These are phyloP conservation scores for Sarcodon aspratus DNA, from an alignment of 768 basidiomycete genomes.

Conservation along the genomic window DNA sequence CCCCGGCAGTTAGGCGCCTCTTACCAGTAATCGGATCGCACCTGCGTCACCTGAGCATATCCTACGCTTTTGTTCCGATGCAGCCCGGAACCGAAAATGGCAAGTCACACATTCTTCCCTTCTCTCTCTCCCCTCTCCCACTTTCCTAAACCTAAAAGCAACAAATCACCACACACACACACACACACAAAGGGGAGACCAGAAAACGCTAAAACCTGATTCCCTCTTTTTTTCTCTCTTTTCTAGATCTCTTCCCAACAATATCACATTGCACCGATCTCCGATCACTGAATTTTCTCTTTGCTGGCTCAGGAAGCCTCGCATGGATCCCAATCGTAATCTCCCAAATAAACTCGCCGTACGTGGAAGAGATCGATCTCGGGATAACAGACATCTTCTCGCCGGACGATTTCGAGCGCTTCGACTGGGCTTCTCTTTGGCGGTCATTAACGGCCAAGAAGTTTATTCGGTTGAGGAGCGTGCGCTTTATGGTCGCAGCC, in stretches of 20 bases:
- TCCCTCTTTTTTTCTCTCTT: not conserved
- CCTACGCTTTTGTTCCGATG: not conserved
- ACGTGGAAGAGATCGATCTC: conserved; percentile 9
- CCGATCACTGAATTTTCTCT: conserved; percentile 8
- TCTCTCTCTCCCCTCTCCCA: not conserved
- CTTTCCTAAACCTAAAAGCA: too few relatives aligned
- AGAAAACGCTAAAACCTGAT: not conserved
- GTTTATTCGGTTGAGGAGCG: not conserved
- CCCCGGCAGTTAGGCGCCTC: conserved; percentile 10
- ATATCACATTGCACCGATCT: conserved; percentile 7
- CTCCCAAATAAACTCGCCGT: conserved; percentile 7
- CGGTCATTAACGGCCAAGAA: not conserved
- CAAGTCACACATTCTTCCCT: not conserved
- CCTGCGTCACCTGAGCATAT: conserved; percentile 2
- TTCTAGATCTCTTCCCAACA: not conserved
- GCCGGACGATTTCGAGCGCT: not conserved
- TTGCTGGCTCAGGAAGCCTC: conserved; percentile 11
- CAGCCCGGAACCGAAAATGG: not conserved
- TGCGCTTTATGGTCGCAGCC: not conserved
- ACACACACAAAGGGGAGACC: too few relatives aligned
- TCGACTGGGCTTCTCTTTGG: not conserved
- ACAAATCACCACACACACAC: too few relatives aligned
- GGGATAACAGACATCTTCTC: conserved; percentile 2
- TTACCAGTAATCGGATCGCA: conserved; percentile 8
- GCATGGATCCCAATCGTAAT: conserved; percentile 10